These are phyloP conservation scores for Ustanciosporium gigantosporum DNA, from an alignment of 1,284 basidiomycete genomes.

Conservation along the genomic window DNA sequence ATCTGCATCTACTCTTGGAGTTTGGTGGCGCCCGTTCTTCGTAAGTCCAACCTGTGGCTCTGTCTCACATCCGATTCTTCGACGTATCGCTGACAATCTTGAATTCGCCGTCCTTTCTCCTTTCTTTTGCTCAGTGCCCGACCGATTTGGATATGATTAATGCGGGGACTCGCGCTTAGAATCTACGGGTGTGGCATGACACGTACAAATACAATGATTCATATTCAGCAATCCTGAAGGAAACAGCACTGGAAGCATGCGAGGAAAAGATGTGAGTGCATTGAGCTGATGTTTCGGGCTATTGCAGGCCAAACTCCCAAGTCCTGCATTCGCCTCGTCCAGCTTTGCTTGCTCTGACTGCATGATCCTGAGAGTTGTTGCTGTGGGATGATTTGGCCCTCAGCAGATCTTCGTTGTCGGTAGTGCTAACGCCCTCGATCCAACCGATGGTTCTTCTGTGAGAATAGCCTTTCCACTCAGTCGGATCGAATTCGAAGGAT, in stretches of 20 bases:
- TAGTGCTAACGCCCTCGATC: conserved; percentile 58
- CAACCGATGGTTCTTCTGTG: conserved; percentile 88
- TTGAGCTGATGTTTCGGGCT: too few species aligned
- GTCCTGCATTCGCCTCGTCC: conserved; percentile 54
- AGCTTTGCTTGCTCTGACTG: conserved; percentile 22
- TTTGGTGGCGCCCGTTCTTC: conserved; percentile 79
- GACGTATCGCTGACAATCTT: not conserved
- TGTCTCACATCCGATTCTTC: not conserved
- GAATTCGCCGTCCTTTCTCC: not conserved
- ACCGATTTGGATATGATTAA: conserved; percentile 49
- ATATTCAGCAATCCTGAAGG: too few species aligned
- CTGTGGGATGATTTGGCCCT: conserved; percentile 9
- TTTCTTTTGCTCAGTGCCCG: conserved; percentile 31
- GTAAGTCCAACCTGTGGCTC: conserved; percentile 66
- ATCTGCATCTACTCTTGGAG: conserved; percentile 53
- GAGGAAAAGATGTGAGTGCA: too few species aligned
- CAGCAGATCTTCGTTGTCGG: conserved; percentile 47
- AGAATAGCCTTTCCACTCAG: conserved; percentile 78
- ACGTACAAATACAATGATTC: not conserved
- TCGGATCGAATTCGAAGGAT: conserved; percentile 79
- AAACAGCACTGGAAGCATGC: not conserved
- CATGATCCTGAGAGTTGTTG: not conserved
- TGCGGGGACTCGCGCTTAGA: too few species aligned
- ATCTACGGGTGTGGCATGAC: too few species aligned
- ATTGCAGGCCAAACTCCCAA: conserved; percentile 50